Percentiles rank a stretch among this genome's conserved stretches.
Conservation (phyloP, 2,329 filamentous ascomycete genomes). For the Colletotrichum tropicicola region DNA sequence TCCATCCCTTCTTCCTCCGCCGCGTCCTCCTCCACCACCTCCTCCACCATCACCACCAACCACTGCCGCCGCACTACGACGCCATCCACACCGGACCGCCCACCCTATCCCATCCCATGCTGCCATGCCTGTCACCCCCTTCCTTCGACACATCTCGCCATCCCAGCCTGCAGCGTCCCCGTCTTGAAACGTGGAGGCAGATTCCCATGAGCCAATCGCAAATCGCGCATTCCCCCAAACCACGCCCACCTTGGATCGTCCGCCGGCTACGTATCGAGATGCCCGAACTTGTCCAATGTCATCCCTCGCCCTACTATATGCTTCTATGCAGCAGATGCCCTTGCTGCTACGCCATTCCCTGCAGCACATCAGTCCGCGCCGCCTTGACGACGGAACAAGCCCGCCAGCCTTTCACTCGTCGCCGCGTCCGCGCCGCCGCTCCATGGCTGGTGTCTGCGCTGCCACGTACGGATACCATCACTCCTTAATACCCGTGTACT, state of each 20-base stretch:
- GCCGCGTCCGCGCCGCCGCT: not conserved
- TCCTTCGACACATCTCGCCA: slow-evolving; percentile 23
- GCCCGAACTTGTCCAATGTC: slow-evolving; percentile 9
- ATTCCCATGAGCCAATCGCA: slow-evolving; percentile 24
- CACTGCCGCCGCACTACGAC: slow-evolving; percentile 10
- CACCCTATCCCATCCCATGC: slow-evolving; percentile 22
- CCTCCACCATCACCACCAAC: not conserved
- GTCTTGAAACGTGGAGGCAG: slow-evolving; percentile 29
- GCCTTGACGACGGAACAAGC: not conserved
- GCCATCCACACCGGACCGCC: slow-evolving; percentile 11
- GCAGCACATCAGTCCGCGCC: slow-evolving; percentile 23
- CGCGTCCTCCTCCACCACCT: not conserved
- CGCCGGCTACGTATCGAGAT: slow-evolving; percentile 14
- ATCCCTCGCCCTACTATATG: not conserved
- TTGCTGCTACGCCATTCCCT: slow-evolving; percentile 13
- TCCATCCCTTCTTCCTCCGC: not conserved
- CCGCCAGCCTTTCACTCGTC: not conserved
- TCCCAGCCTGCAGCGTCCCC: slow-evolving; percentile 24
- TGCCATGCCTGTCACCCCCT: slow-evolving; percentile 1
- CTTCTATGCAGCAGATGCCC: slow-evolving; percentile 16
- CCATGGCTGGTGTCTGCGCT: too few relatives aligned
- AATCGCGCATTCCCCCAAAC: not conserved
- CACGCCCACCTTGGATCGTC: slow-evolving; percentile 7
- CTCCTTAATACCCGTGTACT: not conserved
- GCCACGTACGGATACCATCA: not conserved